Evolutionary conservation across 1,139 yeast species (phyloP).

Genomic region (Yamadazyma songkhlaensis): DNA sequence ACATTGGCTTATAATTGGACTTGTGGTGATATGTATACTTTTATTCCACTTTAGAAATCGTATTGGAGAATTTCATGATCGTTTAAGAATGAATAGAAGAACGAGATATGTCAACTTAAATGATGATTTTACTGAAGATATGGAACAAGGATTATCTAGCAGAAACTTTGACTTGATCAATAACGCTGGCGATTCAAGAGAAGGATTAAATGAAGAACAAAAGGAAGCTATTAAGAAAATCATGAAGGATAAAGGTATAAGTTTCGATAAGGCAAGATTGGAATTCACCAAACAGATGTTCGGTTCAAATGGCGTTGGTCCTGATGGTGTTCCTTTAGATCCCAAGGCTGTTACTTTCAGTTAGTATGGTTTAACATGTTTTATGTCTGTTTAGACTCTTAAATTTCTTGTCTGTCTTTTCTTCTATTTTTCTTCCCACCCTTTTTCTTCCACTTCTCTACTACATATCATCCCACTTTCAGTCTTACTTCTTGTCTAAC

Average conservation of each 20-base stretch:
- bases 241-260: conserved; percentile 48
- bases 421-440: too few species aligned
- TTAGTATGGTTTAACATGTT: neutral
- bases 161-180: conserved; percentile 53
- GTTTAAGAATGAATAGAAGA: conserved; percentile 24
- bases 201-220: conserved; percentile 58
- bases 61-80: conserved; percentile 22
- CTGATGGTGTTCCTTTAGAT: conserved; percentile 38
- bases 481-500: too few species aligned
- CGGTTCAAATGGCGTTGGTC: conserved; percentile 51
- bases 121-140: conserved; percentile 53
- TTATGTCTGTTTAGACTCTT: too few species aligned
- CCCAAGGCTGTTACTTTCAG: conserved; percentile 37
- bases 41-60: conserved; percentile 24
- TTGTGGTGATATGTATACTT: conserved; percentile 13
- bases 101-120: conserved; percentile 17
- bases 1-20: conserved; percentile 13
- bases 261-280: conserved; percentile 72
- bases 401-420: too few species aligned
- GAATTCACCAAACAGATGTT: conserved; percentile 47
- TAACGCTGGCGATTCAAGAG: conserved; percentile 52
- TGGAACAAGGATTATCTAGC: conserved; percentile 66
- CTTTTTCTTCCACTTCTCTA: too few species aligned
- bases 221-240: conserved; percentile 49
- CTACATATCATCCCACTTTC: too few species aligned